Conservation (phyloP, 2,329 filamentous ascomycete species). For the Endoconidiophora laricicola region DNA sequence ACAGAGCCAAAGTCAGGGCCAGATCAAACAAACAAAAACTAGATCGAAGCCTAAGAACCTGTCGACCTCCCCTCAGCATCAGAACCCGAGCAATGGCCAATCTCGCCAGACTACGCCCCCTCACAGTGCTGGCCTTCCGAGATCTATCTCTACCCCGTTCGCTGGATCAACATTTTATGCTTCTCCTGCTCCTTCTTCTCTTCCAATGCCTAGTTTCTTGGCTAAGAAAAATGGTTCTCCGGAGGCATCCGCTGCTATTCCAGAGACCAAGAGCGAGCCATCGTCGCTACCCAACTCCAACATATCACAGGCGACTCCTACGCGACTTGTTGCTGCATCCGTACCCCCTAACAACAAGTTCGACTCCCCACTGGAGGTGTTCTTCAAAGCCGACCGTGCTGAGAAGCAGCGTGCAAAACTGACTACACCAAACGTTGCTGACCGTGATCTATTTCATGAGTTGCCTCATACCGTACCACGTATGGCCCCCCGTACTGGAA, state of each 20-base stretch:
- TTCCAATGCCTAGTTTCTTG: constrained; percentile 79
- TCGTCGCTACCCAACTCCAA: not conserved
- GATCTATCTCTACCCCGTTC: constrained; percentile 41
- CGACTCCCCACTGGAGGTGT: constrained; percentile 71
- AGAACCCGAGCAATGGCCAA: constrained; percentile 25
- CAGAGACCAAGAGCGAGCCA: not conserved
- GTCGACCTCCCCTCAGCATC: constrained; percentile 26
- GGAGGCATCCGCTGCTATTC: not conserved
- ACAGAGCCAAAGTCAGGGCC: constrained; percentile 16
- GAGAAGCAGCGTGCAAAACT: constrained; percentile 44
- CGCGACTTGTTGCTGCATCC: not conserved
- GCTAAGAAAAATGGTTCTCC: constrained; percentile 31
- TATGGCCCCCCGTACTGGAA: not conserved
- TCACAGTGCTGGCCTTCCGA: constrained; percentile 7
- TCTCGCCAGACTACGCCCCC: constrained; percentile 12
- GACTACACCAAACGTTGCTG: not conserved
- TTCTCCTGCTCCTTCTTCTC: constrained; percentile 74
- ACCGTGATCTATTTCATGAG: not conserved
- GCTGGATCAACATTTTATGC: constrained; percentile 90
- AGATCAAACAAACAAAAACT: constrained; percentile 3
- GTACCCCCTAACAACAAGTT: constrained; percentile 17
- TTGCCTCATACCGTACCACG: constrained; percentile 8
- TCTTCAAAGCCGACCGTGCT: constrained; percentile 75
- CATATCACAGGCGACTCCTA: not conserved
- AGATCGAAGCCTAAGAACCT: constrained; percentile 15